phyloP scores from a whole-genome alignment of 2,329 filamentous ascomycete species.

The Neofusicoccum sp. region DNA sequence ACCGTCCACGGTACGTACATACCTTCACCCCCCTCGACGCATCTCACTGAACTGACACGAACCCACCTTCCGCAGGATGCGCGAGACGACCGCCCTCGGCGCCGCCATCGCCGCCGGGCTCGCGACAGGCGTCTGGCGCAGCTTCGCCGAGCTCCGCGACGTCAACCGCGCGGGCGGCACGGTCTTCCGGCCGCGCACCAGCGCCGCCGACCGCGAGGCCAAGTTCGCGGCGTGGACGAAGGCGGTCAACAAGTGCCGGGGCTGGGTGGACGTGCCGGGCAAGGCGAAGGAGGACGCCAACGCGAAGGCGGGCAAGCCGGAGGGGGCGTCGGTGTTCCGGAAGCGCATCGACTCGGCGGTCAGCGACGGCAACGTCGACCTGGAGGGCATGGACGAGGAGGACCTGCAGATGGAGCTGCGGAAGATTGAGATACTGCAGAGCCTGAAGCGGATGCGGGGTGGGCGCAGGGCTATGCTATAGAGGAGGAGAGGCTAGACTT shows the following conservation, averaged over 20 bases:
- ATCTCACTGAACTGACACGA: background rate
- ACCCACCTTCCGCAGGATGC: conserved; percentile 59
- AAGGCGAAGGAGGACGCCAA: background rate
- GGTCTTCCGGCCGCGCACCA: conserved; percentile 63
- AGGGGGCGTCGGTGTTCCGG: background rate
- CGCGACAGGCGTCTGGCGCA: conserved; percentile 69
- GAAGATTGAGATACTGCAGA: conserved; percentile 15
- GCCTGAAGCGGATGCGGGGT: background rate
- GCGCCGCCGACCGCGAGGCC: conserved; percentile 50
- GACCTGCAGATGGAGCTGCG: conserved; percentile 11
- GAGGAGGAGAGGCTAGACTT: background rate
- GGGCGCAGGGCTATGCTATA: background rate
- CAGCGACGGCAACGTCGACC: background rate
- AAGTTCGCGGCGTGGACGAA: conserved; percentile 67
- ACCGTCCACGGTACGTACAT: conserved; percentile 51
- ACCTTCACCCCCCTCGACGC: background rate
- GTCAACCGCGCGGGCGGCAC: conserved; percentile 65
- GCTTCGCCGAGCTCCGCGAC: conserved; percentile 66
- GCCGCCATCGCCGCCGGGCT: conserved; percentile 80
- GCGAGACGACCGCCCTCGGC: conserved; percentile 79
- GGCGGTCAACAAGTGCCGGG: conserved; percentile 70
- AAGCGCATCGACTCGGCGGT: conserved; percentile 5
- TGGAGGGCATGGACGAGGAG: conserved; percentile 12
- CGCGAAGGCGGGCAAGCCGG: background rate
- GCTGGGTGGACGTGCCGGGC: conserved; percentile 53